phyloP scores from a whole-genome alignment of 169 alveolate genomes.

The Eimeria necatrix region DNA sequence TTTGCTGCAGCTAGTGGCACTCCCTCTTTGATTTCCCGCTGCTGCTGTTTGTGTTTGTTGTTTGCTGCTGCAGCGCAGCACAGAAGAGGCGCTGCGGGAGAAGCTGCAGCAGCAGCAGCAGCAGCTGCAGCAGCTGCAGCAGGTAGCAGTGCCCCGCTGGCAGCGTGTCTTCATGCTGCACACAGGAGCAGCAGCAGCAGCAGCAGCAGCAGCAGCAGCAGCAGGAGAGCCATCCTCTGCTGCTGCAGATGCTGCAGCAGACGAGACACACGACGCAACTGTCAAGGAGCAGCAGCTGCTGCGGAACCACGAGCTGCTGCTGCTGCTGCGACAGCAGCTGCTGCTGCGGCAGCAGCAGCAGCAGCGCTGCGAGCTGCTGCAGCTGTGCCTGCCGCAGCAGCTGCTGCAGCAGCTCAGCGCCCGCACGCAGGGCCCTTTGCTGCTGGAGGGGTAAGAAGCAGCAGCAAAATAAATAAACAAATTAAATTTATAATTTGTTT shows the following conservation, averaged over 20 bases:
- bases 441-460: background rate
- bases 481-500: background rate
- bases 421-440: background rate
- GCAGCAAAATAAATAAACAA: background rate
- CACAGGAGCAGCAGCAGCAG: background rate
- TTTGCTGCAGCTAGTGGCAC: too few species aligned
- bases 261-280: background rate
- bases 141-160: constrained; percentile 42
- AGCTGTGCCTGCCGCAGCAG: constrained; percentile 19
- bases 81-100: constrained; percentile 29
- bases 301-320: background rate
- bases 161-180: constrained; percentile 48
- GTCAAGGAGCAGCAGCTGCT: constrained; percentile 33
- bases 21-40: too few species aligned
- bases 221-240: background rate
- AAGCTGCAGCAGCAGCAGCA: constrained; percentile 33
- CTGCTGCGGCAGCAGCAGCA: constrained; percentile 55
- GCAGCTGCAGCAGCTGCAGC: constrained; percentile 58
- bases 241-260: background rate
- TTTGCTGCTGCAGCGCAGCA: constrained; percentile 22
- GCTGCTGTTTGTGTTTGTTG: too few species aligned
- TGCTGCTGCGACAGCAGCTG: constrained; percentile 36
- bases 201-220: constrained; percentile 22
- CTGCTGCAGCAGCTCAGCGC: background rate
- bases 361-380: constrained; percentile 26